phyloP scores from a whole-genome alignment of 805 yeast genomes.

The Saturnispora saitoi region DNA sequence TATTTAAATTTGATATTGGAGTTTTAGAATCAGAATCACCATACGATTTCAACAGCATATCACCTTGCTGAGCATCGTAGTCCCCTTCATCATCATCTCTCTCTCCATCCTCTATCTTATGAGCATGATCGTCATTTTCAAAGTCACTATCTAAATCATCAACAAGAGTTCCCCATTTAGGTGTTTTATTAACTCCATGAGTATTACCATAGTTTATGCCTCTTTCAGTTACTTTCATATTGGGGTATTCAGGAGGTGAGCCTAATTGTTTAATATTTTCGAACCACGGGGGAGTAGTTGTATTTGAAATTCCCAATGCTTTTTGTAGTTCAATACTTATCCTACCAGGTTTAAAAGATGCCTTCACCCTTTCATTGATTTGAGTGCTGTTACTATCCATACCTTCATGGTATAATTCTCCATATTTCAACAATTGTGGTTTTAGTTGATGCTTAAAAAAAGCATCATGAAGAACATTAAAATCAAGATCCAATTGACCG shows the following conservation, averaged over 20 bases:
- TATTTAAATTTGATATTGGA: not conserved
- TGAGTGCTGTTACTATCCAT: conserved; percentile 28
- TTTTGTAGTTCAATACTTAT: conserved; percentile 51
- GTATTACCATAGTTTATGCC: conserved; percentile 29
- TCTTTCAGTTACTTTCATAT: conserved; percentile 39
- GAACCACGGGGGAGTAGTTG: conserved; percentile 75
- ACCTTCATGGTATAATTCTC: conserved; percentile 77
- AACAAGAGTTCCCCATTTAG: conserved; percentile 21
- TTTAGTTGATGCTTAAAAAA: conserved; percentile 74
- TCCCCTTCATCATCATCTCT: conserved; percentile 24
- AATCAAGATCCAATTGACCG: conserved; percentile 82
- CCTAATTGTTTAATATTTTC: conserved; percentile 60
- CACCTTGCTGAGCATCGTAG: conserved; percentile 26
- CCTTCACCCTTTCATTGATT: conserved; percentile 30
- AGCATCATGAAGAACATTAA: conserved; percentile 71
- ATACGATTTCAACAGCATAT: conserved; percentile 22
- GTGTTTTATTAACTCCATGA: conserved; percentile 6
- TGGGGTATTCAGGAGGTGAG: conserved; percentile 75
- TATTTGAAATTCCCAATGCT: conserved; percentile 58
- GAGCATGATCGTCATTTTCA: conserved; percentile 28
- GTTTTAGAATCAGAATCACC: conserved; percentile 16
- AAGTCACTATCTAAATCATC: conserved; percentile 31
- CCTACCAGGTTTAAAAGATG: conserved; percentile 49
- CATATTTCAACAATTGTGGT: conserved; percentile 60
- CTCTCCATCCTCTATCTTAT: conserved; percentile 26